Conservation (phyloP, 148 eudicot species). For the Heliamphora exappendiculata region DNA sequence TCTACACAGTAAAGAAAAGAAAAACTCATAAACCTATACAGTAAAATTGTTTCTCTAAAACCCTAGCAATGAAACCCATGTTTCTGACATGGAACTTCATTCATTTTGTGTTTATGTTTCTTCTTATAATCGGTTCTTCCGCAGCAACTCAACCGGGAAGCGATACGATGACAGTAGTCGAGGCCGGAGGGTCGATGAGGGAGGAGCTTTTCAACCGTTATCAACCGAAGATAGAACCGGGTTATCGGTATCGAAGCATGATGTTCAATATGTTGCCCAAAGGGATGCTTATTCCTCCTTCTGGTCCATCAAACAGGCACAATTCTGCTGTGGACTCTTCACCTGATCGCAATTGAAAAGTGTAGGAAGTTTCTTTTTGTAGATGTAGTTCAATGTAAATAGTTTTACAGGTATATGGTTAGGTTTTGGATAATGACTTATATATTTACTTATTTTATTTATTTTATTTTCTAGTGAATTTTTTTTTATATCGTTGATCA, state of each 20-base stretch:
- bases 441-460: too few relatives aligned
- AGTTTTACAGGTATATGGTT: too few relatives aligned
- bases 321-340: slow-evolving; percentile 10
- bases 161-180: too few relatives aligned
- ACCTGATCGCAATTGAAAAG: slow-evolving; percentile 17
- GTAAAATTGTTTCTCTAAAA: neutral
- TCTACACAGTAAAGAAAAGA: neutral
- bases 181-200: too few relatives aligned
- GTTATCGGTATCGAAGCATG: neutral
- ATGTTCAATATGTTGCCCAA: slow-evolving; percentile 17
- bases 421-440: too few relatives aligned
- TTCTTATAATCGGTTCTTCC: neutral
- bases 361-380: too few relatives aligned
- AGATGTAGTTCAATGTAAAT: too few relatives aligned
- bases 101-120: neutral
- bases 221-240: neutral
- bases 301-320: slow-evolving; percentile 25
- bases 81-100: neutral
- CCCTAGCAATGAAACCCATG: neutral
- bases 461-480: too few relatives aligned
- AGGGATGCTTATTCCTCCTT: slow-evolving; percentile 17
- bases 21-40: too few relatives aligned
- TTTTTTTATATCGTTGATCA: too few relatives aligned
- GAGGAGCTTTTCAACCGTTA: neutral
- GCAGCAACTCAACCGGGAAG: neutral